Evolutionary conservation across 2,329 filamentous ascomycete genomes (phyloP).

Genomic region (Colletotrichum sp.): DNA sequence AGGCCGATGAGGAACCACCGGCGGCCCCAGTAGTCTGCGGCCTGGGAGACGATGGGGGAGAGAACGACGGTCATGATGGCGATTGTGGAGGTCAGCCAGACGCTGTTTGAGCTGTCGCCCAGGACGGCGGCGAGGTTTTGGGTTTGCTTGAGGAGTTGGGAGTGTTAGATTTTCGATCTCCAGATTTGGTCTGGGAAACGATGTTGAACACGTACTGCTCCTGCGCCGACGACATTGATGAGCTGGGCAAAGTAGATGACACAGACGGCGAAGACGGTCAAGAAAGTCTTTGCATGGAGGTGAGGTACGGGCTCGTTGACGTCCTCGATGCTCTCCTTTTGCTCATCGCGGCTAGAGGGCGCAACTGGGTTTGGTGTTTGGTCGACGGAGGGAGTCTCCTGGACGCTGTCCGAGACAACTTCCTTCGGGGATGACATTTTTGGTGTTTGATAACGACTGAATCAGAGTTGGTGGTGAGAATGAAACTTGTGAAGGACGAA

Average conservation of each 20-base stretch:
- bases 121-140: conserved; percentile 34
- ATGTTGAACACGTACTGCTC: background rate
- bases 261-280: background rate
- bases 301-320: background rate
- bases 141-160: conserved; percentile 29
- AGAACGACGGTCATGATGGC: conserved; percentile 30
- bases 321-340: background rate
- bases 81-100: conserved; percentile 40
- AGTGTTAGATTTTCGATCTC: background rate
- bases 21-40: conserved; percentile 46
- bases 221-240: background rate
- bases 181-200: background rate
- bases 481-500: background rate
- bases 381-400: background rate
- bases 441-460: background rate
- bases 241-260: background rate
- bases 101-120: conserved; percentile 22
- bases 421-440: background rate
- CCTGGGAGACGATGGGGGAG: conserved; percentile 41
- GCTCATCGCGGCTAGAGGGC: background rate
- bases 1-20: conserved; percentile 42
- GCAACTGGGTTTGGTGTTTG: background rate
- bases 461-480: background rate
- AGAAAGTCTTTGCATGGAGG: background rate
- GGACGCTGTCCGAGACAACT: background rate